phyloP scores from a whole-genome alignment of 1,284 basidiomycete species.

The Mycena citricolor region DNA sequence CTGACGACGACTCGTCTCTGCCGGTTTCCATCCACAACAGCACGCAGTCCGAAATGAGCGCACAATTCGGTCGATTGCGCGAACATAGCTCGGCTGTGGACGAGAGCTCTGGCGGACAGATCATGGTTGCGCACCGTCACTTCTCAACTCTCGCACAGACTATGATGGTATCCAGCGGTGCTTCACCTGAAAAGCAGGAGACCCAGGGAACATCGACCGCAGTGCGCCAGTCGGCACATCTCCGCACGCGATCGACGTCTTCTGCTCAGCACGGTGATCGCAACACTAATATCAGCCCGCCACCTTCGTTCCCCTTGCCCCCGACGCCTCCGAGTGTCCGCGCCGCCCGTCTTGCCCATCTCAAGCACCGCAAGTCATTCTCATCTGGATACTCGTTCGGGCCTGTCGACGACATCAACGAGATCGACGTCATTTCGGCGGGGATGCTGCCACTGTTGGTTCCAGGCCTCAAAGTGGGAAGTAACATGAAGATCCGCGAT shows the following conservation, averaged over 20 bases:
- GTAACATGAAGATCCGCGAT: conserved; percentile 52
- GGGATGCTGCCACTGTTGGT: conserved; percentile 65
- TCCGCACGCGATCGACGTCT: conserved; percentile 48
- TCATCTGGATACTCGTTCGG: conserved; percentile 62
- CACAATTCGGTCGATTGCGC: conserved; percentile 52
- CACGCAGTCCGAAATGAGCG: conserved; percentile 52
- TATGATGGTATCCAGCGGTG: conserved; percentile 47
- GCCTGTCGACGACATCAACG: conserved; percentile 54
- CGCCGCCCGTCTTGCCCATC: conserved; percentile 45
- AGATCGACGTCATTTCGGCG: conserved; percentile 69
- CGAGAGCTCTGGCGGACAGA: conserved; percentile 51
- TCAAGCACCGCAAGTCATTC: conserved; percentile 57
- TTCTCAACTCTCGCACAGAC: conserved; percentile 67
- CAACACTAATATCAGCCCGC: conserved; percentile 54
- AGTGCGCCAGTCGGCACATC: conserved; percentile 37
- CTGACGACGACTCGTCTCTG: conserved; percentile 42
- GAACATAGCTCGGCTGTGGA: conserved; percentile 48
- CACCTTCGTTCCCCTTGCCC: conserved; percentile 64
- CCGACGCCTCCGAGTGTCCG: conserved; percentile 65
- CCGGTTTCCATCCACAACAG: conserved; percentile 43
- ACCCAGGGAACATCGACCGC: too few relatives aligned
- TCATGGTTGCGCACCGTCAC: conserved; percentile 69
- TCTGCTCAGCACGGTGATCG: conserved; percentile 49
- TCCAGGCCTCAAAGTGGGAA: conserved; percentile 60
- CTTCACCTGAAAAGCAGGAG: conserved; percentile 42